These are phyloP conservation scores for Naganishia randhawae DNA, from an alignment of 768 basidiomycete species.

Conservation along the genomic window DNA sequence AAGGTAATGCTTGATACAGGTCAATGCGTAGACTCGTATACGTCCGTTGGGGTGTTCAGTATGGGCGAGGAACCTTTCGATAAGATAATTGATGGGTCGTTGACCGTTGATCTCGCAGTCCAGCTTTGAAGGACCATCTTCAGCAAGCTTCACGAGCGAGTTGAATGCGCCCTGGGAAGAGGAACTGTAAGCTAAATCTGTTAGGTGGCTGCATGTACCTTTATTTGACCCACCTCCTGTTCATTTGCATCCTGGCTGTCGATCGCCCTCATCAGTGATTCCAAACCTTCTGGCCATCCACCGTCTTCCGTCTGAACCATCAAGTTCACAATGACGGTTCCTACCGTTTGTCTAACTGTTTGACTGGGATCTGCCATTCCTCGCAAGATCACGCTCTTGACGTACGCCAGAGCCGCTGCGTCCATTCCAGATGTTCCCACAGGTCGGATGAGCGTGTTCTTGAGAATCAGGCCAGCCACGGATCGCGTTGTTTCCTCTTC, in stretches of 20 bases:
- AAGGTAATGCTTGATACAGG: constrained; percentile 90
- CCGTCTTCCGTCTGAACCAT: constrained; percentile 81
- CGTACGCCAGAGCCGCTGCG: constrained; percentile 56
- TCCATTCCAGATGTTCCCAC: constrained; percentile 69
- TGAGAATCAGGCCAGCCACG: constrained; percentile 92
- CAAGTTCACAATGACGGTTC: constrained; percentile 85
- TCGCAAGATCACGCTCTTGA: constrained; percentile 46
- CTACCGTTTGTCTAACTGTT: constrained; percentile 90
- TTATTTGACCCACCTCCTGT: constrained; percentile 69
- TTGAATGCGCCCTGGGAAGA: constrained; percentile 76
- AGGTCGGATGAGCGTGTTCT: constrained; percentile 81
- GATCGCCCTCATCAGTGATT: constrained; percentile 73
- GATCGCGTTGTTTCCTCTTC: constrained; percentile 91
- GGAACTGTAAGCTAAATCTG: constrained; percentile 25
- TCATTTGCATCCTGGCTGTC: constrained; percentile 69
- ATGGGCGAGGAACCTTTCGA: constrained; percentile 86
- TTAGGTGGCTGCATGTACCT: not conserved
- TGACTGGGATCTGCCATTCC: constrained; percentile 66
- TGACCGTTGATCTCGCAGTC: constrained; percentile 88
- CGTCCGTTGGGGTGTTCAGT: constrained; percentile 79
- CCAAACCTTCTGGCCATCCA: constrained; percentile 93
- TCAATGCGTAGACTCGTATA: constrained; percentile 88
- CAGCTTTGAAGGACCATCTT: constrained; percentile 92
- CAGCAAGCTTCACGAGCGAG: constrained; percentile 88
- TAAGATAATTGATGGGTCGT: constrained; percentile 92